These are phyloP conservation scores for Lophiotrema nucula DNA, from an alignment of 495 filamentous ascomycete species.

Conservation along the genomic window DNA sequence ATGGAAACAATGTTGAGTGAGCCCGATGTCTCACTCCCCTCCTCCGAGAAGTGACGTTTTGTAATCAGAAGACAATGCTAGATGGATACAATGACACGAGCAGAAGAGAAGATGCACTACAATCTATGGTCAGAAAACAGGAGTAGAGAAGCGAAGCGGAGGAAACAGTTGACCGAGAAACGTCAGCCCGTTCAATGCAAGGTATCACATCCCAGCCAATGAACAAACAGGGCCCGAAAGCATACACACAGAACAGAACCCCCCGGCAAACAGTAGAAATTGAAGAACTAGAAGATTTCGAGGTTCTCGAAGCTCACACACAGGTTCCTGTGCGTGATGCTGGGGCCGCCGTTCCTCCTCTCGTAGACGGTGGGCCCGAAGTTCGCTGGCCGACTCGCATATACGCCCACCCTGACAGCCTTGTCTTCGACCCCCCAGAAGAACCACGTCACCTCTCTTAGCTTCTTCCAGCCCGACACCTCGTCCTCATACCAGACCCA, in stretches of 20 bases:
- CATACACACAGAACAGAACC: neutral
- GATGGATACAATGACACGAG: no score
- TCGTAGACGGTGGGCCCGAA: conserved; percentile 46
- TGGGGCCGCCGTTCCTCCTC: conserved; percentile 46
- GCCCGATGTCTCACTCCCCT: no score
- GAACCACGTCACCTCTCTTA: conserved; percentile 60
- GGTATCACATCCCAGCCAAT: conserved; percentile 7
- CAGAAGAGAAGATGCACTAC: no score
- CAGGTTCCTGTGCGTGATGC: conserved; percentile 45
- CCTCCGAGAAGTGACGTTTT: no score
- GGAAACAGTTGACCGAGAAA: neutral
- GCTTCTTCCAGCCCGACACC: conserved; percentile 55
- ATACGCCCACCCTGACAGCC: conserved; percentile 56
- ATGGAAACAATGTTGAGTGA: neutral
- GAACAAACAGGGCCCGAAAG: neutral
- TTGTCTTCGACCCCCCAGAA: conserved; percentile 62
- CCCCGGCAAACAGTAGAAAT: neutral
- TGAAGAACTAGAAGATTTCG: conserved; percentile 44
- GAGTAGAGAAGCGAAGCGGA: neutral
- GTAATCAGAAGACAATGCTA: no score
- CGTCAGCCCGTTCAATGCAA: conserved; percentile 2
- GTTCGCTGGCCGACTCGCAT: conserved; percentile 55
- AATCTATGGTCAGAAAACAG: neutral
- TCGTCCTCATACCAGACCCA: conserved; percentile 60
- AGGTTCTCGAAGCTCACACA: conserved; percentile 59